Base-by-base conservation (phyloP, 2,329 filamentous ascomycete species). In the Aspergillus niger region DNA sequence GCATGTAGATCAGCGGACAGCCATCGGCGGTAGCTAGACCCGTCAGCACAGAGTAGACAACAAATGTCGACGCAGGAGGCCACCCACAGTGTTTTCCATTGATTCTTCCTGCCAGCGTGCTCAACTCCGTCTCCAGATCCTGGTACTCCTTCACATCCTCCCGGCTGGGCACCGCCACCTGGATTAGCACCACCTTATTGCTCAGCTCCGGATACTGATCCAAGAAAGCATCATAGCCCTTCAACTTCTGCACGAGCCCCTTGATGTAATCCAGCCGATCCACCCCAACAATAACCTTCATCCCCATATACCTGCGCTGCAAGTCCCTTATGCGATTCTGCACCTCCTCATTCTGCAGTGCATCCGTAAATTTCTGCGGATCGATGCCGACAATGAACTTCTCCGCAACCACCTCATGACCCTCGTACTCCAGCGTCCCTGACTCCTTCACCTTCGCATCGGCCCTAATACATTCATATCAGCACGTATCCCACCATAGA, bases 261-360 rank as follows among this genome's bases (percentile, higher is more conserved):
- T 98, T 97, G 85, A 97, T 97, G 76, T 97, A 97, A 77, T 98
- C 93, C 51, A 97, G 84, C 41, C 94, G 89, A 74, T 98, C 93
- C 48, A 97, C 92, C 62, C 94, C 93, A 38, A 97, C 90, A 60
- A 98, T 94, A 61, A 97, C 84, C 79, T 95, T 96, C 65, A 95
- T 88, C 41, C 91, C 92, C 63, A 93, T 87, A 71, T 97, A 98
- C 74, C 93, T 92, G 70, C 89, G 88, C 69, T 89, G 86, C 2
- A 97, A 82, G 0, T 88, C 85, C 4, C 86, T 85, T 64, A 97
- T 96, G 56, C 92, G 90, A 64, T 91, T 86, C 71, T 91, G 86
- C 0, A 97, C 91, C 62, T 88, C 89, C 24, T 87, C 86, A 70
- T 89, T 89, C 76, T 91, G 81, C 59, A 97, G 81, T 0, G 89